These are phyloP conservation scores for Spathaspora hagerdaliae DNA, from an alignment of 805 yeast species.

Conservation along the genomic window DNA sequence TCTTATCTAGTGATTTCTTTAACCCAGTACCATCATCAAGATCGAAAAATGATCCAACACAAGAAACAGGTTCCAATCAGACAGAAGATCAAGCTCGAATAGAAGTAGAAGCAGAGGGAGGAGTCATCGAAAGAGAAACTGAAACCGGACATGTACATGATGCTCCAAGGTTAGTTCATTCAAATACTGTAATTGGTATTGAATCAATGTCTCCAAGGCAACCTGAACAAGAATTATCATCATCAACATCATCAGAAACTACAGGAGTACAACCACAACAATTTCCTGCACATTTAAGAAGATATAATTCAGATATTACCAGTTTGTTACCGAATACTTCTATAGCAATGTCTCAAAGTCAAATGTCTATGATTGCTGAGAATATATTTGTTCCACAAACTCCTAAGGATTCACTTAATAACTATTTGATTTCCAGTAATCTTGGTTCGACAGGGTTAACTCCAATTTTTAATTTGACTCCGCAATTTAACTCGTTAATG, in stretches of 20 bases:
- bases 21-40: neutral
- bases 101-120: neutral
- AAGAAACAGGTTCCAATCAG: neutral
- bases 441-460: slow-evolving; percentile 24
- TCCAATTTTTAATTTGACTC: slow-evolving; percentile 33
- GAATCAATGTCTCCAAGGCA: slow-evolving; percentile 10
- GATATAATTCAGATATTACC: slow-evolving; percentile 21
- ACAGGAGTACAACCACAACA: neutral
- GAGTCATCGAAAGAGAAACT: neutral
- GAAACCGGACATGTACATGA: neutral
- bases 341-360: slow-evolving; percentile 5
- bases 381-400: slow-evolving; percentile 25
- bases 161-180: slow-evolving; percentile 19
- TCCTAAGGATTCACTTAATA: slow-evolving; percentile 28
- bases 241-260: neutral
- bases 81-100: neutral
- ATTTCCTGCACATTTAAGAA: slow-evolving; percentile 12
- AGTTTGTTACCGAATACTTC: slow-evolving; percentile 6
- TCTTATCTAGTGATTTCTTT: slow-evolving; percentile 23
- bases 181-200: slow-evolving; percentile 26
- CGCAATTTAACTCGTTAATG: slow-evolving; percentile 40
- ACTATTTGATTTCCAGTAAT: neutral
- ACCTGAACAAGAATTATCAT: neutral
- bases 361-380: slow-evolving; percentile 6
- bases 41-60: neutral